Evolutionary conservation across 163 green algal species (phyloP).

Genomic region (Trebouxia gelatinosa): DNA sequence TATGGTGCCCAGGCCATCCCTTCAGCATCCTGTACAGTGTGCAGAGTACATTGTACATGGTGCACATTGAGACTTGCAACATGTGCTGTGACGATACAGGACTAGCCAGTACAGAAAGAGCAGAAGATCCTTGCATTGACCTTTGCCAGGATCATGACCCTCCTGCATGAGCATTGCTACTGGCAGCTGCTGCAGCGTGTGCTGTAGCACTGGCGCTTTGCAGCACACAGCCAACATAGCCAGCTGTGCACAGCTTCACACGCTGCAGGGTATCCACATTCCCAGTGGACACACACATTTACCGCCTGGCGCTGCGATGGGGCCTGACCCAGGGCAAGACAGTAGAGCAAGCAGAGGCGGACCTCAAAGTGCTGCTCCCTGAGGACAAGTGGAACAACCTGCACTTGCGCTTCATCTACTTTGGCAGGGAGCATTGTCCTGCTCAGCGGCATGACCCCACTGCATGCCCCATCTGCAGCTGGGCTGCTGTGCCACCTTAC

Average conservation of each 20-base stretch:
- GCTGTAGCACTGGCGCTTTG: too few relatives aligned
- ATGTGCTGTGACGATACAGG: too few relatives aligned
- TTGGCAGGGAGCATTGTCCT: conserved; percentile 80
- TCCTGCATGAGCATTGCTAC: too few relatives aligned
- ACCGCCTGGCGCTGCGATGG: conserved; percentile 75
- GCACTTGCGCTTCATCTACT: conserved; percentile 81
- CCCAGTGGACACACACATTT: conserved; percentile 91
- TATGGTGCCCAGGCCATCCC: background rate
- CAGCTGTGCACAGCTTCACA: background rate
- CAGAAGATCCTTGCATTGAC: too few relatives aligned
- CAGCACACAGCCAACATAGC: too few relatives aligned
- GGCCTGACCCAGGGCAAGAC: conserved; percentile 63
- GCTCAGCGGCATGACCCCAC: conserved; percentile 67
- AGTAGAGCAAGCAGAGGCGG: conserved; percentile 78
- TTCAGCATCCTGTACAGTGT: too few relatives aligned
- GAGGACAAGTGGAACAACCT: conserved; percentile 37
- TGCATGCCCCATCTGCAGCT: conserved; percentile 78
- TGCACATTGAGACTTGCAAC: too few relatives aligned
- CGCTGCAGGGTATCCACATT: conserved; percentile 52
- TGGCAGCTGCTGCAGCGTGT: too few relatives aligned
- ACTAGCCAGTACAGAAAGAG: too few relatives aligned
- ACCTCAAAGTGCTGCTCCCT: conserved; percentile 64
- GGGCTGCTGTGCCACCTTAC: conserved; percentile 63
- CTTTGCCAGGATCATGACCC: too few relatives aligned
- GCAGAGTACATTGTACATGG: too few relatives aligned